Conservation (phyloP, 768 basidiomycete species). For the Sarcomyxa edulis region DNA sequence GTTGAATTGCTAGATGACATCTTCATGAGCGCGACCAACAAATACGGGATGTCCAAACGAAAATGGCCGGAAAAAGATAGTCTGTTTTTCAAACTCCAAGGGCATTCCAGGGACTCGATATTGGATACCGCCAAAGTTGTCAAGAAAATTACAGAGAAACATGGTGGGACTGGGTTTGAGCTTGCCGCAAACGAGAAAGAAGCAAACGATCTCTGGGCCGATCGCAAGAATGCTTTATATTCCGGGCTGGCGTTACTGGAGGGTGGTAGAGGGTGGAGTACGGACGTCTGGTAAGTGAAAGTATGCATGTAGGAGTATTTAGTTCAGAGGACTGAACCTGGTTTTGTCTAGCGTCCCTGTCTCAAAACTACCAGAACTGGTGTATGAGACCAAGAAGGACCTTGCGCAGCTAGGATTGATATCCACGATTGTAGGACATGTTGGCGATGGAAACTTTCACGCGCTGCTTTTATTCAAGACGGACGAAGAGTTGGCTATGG, state of each 20-base stretch:
- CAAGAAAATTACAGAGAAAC: constrained; percentile 55
- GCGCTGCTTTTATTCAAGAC: constrained; percentile 53
- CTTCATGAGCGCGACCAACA: constrained; percentile 66
- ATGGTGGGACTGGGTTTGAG: constrained; percentile 64
- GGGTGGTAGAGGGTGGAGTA: constrained; percentile 75
- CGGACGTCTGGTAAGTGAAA: constrained; percentile 75
- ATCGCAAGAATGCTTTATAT: constrained; percentile 80
- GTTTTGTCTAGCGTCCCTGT: constrained; percentile 54
- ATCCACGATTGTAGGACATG: constrained; percentile 79
- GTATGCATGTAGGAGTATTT: background rate
- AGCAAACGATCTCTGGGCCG: constrained; percentile 75
- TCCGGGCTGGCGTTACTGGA: constrained; percentile 62
- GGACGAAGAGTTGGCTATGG: constrained; percentile 51
- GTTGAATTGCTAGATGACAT: constrained; percentile 78
- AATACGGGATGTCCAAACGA: constrained; percentile 51
- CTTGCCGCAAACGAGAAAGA: constrained; percentile 74
- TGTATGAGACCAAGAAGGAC: constrained; percentile 77
- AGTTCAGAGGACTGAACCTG: background rate
- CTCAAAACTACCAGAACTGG: constrained; percentile 61
- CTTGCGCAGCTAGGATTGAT: constrained; percentile 47
- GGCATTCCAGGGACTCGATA: constrained; percentile 55
- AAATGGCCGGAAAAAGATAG: constrained; percentile 74
- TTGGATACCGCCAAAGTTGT: constrained; percentile 54
- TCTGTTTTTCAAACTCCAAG: constrained; percentile 91
- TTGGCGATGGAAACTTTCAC: constrained; percentile 62